A percentile compares a stretch with the other conserved stretches of the same genome.
phyloP scores from a whole-genome alignment of 345 rosid genomes.

The Citrus unshiu region DNA sequence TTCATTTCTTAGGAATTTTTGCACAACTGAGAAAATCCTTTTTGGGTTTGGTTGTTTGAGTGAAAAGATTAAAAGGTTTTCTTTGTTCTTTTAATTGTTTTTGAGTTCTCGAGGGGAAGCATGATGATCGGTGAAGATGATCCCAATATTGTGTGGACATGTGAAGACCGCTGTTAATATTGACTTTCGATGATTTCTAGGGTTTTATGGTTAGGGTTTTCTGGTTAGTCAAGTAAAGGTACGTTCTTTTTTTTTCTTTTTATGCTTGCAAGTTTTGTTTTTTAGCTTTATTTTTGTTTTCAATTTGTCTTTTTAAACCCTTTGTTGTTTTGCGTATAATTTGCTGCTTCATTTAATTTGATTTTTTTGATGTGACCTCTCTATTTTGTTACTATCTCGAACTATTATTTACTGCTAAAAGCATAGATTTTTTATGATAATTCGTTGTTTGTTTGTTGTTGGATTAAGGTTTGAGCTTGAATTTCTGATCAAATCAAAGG shows the following conservation, averaged over 20 bases:
- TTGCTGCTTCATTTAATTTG: slow-evolving; percentile 2
- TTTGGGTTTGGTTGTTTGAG: slow-evolving; percentile 33
- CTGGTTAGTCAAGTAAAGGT: slow-evolving; percentile 11
- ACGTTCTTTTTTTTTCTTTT: slow-evolving; percentile 7
- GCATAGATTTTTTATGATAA: neutral
- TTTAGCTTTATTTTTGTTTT: neutral
- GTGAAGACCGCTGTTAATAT: slow-evolving; percentile 7
- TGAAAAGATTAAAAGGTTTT: slow-evolving; percentile 23
- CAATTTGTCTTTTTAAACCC: neutral
- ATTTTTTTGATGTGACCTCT: slow-evolving; percentile 1
- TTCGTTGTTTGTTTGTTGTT: slow-evolving; percentile 10
- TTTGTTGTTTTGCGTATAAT: neutral
- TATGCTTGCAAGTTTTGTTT: slow-evolving; percentile 9
- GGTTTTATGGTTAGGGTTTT: slow-evolving; percentile 26
- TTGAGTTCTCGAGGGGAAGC: neutral
- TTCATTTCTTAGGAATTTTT: slow-evolving; percentile 27
- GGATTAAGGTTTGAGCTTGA: slow-evolving; percentile 11
- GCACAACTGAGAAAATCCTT: slow-evolving; percentile 22
- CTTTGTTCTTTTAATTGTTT: neutral
- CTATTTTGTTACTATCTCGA: slow-evolving; percentile 6
- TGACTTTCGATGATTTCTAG: slow-evolving; percentile 28
- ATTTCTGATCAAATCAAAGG: neutral
- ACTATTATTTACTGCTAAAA: neutral
- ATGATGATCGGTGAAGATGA: slow-evolving; percentile 31
- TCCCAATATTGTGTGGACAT: slow-evolving; percentile 15